These are phyloP conservation scores for Quercus lobata DNA, from an alignment of 331 rosid genomes.

Conservation along the genomic window DNA sequence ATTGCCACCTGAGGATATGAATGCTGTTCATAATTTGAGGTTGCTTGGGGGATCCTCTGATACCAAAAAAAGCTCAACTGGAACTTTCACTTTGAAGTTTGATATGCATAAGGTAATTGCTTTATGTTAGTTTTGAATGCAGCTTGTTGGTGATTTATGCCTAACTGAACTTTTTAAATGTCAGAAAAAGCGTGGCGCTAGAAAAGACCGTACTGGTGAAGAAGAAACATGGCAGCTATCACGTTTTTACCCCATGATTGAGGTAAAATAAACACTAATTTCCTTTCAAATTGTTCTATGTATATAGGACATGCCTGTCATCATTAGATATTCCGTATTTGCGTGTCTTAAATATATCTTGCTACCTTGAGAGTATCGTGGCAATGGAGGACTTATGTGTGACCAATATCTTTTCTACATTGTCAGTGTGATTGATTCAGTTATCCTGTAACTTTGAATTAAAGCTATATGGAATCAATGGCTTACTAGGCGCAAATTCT, in stretches of 20 bases:
- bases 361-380: not conserved
- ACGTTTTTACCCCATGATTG: conserved; percentile 89
- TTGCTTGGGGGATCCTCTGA: conserved; percentile 71
- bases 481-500: not conserved
- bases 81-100: conserved; percentile 78
- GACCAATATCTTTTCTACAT: not conserved
- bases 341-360: not conserved
- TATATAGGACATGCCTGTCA: not conserved
- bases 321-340: not conserved
- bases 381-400: not conserved
- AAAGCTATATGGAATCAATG: not conserved
- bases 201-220: conserved; percentile 81
- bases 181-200: conserved; percentile 83
- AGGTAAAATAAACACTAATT: conserved; percentile 42
- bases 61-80: conserved; percentile 50
- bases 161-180: conserved; percentile 31
- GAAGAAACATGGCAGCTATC: conserved; percentile 84
- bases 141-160: conserved; percentile 10
- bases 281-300: not conserved
- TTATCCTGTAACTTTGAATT: not conserved
- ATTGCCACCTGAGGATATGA: conserved; percentile 71
- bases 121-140: conserved; percentile 3
- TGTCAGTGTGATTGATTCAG: not conserved
- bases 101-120: conserved; percentile 68
- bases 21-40: conserved; percentile 65